Percentiles rank a stretch among this genome's conserved stretches.
phyloP scores from a whole-genome alignment of 2,329 filamentous ascomycete species.

The Xylaria sp. region DNA sequence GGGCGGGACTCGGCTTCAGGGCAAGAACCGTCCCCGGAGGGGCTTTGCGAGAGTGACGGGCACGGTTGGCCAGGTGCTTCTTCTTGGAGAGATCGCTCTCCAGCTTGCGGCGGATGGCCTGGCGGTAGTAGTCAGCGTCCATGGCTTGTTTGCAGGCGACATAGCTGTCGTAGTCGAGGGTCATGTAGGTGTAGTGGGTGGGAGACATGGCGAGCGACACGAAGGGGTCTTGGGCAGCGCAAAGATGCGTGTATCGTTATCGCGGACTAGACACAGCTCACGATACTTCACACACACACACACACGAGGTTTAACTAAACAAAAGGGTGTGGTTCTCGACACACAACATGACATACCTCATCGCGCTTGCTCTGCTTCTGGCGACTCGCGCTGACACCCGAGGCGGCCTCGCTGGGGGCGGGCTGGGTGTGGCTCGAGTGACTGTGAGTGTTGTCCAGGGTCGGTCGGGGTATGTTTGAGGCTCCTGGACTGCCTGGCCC shows the following conservation, averaged over 20 bases:
- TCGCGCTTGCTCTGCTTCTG: slow-evolving; percentile 98
- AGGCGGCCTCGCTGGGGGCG: slow-evolving; percentile 71
- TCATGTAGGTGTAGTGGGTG: slow-evolving; percentile 22
- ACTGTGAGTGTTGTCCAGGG: slow-evolving; percentile 65
- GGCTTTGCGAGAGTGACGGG: slow-evolving; percentile 89
- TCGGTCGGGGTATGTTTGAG: slow-evolving; percentile 78
- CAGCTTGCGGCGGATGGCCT: slow-evolving; percentile 97
- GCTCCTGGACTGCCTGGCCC: slow-evolving; percentile 66
- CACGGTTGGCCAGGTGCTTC: slow-evolving; percentile 81
- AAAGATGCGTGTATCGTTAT: too few species aligned
- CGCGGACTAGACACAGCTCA: too few species aligned
- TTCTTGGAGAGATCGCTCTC: slow-evolving; percentile 99
- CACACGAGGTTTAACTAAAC: slow-evolving; percentile 28
- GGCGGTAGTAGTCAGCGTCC: slow-evolving; percentile 50
- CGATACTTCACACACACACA: neutral
- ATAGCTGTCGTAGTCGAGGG: slow-evolving; percentile 36
- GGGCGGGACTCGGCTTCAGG: slow-evolving; percentile 91
- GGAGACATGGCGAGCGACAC: slow-evolving; percentile 13
- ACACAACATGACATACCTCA: slow-evolving; percentile 75
- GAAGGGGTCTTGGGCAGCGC: too few species aligned
- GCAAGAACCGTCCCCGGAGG: slow-evolving; percentile 96
- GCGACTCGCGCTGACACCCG: slow-evolving; percentile 85
- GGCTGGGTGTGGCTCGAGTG: slow-evolving; percentile 51
- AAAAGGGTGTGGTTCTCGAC: neutral
- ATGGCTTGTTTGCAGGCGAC: slow-evolving; percentile 34